phyloP scores from a whole-genome alignment of 805 yeast species.

The Saccharomycopsis oosterbeekiorum region DNA sequence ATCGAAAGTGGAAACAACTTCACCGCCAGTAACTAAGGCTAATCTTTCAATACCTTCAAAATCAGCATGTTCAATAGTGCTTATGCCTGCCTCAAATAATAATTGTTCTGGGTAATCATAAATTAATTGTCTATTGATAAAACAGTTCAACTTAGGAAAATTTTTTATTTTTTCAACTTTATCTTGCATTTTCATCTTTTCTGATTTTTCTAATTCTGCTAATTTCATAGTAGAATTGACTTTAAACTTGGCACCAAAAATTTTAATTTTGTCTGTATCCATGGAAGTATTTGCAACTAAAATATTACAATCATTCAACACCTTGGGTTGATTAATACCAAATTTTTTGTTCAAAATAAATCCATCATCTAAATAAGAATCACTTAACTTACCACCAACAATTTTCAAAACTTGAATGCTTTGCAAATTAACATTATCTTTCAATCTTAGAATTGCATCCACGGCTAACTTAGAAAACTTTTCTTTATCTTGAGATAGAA shows the following conservation, averaged over 20 bases:
- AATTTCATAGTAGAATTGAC: constrained; percentile 91
- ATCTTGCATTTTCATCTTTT: constrained; percentile 81
- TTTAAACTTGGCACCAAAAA: constrained; percentile 95
- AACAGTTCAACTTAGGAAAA: constrained; percentile 71
- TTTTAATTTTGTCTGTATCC: constrained; percentile 96
- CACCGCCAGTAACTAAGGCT: constrained; percentile 96
- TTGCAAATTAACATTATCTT: constrained; percentile 80
- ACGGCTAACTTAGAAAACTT: constrained; percentile 86
- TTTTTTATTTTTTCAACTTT: constrained; percentile 85
- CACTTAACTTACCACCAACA: constrained; percentile 84
- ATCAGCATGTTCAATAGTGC: constrained; percentile 95
- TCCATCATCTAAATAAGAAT: constrained; percentile 93
- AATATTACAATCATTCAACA: constrained; percentile 71
- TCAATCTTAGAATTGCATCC: constrained; percentile 81
- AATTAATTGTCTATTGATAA: constrained; percentile 91
- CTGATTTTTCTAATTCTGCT: constrained; percentile 91
- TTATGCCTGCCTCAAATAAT: constrained; percentile 77
- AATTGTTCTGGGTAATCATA: constrained; percentile 98
- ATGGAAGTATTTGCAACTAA: constrained; percentile 90
- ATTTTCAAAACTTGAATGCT: constrained; percentile 91
- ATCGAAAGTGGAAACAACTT: constrained; percentile 94
- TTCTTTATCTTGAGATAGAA: constrained; percentile 89
- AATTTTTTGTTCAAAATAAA: constrained; percentile 85
- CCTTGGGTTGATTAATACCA: constrained; percentile 90
- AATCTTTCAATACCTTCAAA: constrained; percentile 96